Base-by-base conservation (phyloP, 2,329 filamentous ascomycete genomes). In the Calonectria pseudoreteaudii region DNA sequence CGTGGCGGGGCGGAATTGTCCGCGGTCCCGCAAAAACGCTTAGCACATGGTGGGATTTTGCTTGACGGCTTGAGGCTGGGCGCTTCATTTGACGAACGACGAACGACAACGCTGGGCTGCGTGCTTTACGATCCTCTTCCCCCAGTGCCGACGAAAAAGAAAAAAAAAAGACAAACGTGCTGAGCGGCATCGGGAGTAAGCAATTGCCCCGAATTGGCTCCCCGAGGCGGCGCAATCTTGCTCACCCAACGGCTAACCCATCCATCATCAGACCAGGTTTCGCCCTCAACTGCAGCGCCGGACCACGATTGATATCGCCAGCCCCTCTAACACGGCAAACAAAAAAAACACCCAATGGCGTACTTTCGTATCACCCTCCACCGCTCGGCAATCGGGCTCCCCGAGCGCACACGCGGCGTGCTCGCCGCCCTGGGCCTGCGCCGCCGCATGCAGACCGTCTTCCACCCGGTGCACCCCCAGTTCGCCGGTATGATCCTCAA, bases 331-430 rank as follows among this genome's bases (percentile, higher is more conserved):
- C 10, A 41, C 1, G 3, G 28, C 41, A 16, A 20, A 31, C 50
- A 38, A 28, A 52, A 64, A n/a, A 30, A 70, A 68, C 70, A 67
- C n/a, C n/a, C 52, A 72, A 95, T 95, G 93, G 89, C 92, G 72
- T 98, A 91, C 89, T 98, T 98, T 90, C 93, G 94, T 83, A 95
- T 98, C 84, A 98, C 95, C 64, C 93, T 98, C 71, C 91, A 97
- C 86, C 94, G 96, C 83, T 96, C 94, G 71, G 93, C 94, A 81
- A 98, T 98, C 86, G 96, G 96, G 75, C 92, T 98, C 60, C 96
- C 96, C 8, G 86, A 91, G 81, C 93, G 94, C 82, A 94, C 93
- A 74, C 91, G 92, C 83, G 95, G 94, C 82, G 94, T 96, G 26
- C 94, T 98, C 71, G 90, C 93, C 75, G 94, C 96, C 23, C 93